Conservation (phyloP, 805 yeast genomes). For the Yarrowia sp. region DNA sequence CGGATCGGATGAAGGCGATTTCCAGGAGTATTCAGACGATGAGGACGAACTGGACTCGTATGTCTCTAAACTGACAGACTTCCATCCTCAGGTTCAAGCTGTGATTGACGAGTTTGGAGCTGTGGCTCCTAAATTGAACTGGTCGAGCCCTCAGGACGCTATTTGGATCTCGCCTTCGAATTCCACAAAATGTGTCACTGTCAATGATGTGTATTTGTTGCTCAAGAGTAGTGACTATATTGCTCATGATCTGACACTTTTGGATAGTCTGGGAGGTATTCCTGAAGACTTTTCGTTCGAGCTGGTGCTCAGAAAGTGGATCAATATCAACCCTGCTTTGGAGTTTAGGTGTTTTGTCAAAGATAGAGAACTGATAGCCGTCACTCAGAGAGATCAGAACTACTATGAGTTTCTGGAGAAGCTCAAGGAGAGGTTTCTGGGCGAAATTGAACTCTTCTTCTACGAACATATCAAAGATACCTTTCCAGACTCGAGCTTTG, state of each 20-base stretch:
- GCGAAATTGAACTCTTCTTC: slow-evolving; percentile 55
- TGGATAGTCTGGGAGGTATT: slow-evolving; percentile 41
- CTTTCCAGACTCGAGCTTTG: slow-evolving; percentile 57
- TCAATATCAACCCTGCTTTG: slow-evolving; percentile 76
- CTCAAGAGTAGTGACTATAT: slow-evolving; percentile 86
- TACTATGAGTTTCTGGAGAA: slow-evolving; percentile 67
- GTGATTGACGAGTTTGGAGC: slow-evolving; percentile 48
- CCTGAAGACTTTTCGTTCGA: slow-evolving; percentile 45
- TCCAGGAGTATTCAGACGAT: slow-evolving; percentile 38
- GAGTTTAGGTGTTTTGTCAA: slow-evolving; percentile 87
- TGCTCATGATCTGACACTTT: slow-evolving; percentile 78
- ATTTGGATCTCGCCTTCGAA: slow-evolving; percentile 85
- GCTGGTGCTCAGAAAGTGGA: slow-evolving; percentile 80
- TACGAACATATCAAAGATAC: slow-evolving; percentile 46
- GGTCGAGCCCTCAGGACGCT: slow-evolving; percentile 97
- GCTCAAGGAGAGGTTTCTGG: slow-evolving; percentile 48
- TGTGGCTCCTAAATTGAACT: slow-evolving; percentile 86
- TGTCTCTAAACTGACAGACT: slow-evolving; percentile 47
- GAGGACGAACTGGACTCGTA: slow-evolving; percentile 34
- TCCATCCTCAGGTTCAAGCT: slow-evolving; percentile 54
- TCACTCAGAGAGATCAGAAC: slow-evolving; percentile 83
- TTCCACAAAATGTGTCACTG: slow-evolving; percentile 65
- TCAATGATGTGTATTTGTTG: slow-evolving; percentile 74
- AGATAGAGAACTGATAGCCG: slow-evolving; percentile 61
- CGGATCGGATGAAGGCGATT: slow-evolving; percentile 72